These are phyloP conservation scores for Fusarium napiforme DNA, from an alignment of 2,329 filamentous ascomycete species.

Conservation along the genomic window DNA sequence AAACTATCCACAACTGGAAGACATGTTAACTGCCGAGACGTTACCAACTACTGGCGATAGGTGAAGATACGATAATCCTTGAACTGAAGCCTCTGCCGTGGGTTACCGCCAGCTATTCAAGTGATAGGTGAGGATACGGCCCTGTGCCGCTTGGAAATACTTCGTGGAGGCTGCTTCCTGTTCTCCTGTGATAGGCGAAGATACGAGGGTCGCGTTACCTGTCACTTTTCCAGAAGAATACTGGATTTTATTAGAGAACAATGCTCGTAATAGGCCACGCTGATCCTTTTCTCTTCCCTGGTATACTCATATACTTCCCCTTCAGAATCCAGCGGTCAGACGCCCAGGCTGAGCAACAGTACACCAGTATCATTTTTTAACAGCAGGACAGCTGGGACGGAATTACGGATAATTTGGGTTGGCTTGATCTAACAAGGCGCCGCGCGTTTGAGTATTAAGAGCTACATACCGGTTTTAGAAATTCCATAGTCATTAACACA, in stretches of 20 bases:
- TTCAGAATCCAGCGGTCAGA: background rate
- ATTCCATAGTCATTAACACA: background rate
- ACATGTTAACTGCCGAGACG: background rate
- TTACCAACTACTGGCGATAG: background rate
- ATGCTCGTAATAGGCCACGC: fast-evolving
- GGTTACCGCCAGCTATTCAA: no score
- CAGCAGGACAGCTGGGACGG: background rate
- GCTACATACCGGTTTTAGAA: fast-evolving
- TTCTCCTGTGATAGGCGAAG: background rate
- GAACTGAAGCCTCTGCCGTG: no score
- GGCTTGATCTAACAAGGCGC: no score
- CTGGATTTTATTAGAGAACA: no score
- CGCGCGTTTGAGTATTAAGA: fast-evolving
- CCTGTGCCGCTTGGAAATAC: background rate
- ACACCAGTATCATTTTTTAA: background rate
- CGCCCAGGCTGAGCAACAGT: background rate
- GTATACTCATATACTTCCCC: background rate
- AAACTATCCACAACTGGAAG: background rate
- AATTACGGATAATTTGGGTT: no score
- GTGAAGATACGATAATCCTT: background rate
- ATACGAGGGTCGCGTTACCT: background rate
- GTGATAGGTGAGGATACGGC: background rate
- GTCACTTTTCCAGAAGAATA: background rate
- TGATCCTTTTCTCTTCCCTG: no score
- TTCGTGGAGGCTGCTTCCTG: background rate